phyloP scores from a whole-genome alignment of 805 yeast species.

The Lipomyces orientalis region DNA sequence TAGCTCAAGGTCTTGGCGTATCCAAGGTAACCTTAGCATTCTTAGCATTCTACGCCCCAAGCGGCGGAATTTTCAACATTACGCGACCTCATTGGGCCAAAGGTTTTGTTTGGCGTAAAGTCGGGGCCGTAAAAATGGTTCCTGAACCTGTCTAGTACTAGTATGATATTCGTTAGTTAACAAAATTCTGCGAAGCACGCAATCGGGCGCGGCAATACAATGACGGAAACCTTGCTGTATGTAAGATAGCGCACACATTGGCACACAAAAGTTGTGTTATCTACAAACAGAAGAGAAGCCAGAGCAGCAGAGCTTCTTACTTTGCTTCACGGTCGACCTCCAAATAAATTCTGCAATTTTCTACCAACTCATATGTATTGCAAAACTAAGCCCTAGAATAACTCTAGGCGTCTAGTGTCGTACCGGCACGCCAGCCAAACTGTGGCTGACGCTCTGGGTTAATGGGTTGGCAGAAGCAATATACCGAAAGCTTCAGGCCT shows the following conservation, averaged over 20 bases:
- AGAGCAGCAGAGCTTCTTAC: too few relatives aligned
- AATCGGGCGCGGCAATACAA: background rate
- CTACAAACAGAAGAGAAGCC: background rate
- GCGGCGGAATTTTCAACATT: background rate
- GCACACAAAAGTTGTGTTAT: background rate
- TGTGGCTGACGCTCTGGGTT: too few relatives aligned
- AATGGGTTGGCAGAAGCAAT: too few relatives aligned
- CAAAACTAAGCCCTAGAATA: too few relatives aligned
- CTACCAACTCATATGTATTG: too few relatives aligned
- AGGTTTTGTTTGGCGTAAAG: background rate
- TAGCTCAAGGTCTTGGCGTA: background rate
- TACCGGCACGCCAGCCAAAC: too few relatives aligned
- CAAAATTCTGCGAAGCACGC: background rate
- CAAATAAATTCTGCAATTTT: too few relatives aligned
- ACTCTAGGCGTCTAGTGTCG: too few relatives aligned
- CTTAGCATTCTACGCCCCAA: background rate
- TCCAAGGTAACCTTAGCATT: background rate
- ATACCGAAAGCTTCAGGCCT: too few relatives aligned
- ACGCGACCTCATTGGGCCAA: background rate
- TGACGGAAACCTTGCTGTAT: background rate
- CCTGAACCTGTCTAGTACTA: background rate
- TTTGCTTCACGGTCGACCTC: too few relatives aligned
- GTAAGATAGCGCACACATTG: background rate
- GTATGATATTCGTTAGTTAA: background rate
- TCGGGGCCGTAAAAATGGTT: background rate